Evolutionary conservation across 352 stramenopile species (phyloP).

Genomic region (Phytophthora syringae): DNA sequence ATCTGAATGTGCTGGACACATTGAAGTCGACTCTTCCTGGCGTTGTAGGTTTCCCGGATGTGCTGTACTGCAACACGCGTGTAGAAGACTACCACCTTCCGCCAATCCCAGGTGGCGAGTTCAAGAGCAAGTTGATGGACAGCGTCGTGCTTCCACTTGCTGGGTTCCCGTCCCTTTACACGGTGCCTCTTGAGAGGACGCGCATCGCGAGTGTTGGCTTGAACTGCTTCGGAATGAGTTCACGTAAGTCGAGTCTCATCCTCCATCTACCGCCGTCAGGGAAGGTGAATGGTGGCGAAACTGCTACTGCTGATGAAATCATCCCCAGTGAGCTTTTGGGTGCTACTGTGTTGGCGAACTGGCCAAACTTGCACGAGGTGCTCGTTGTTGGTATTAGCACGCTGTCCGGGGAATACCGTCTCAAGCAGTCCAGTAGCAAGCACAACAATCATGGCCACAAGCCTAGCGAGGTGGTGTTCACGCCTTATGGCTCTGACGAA

Average conservation of each 20-base stretch:
- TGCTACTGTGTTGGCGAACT: constrained; percentile 95
- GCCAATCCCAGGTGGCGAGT: constrained; percentile 60
- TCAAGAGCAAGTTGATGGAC: constrained; percentile 78
- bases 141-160: constrained; percentile 75
- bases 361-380: constrained; percentile 98
- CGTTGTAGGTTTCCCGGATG: constrained; percentile 67
- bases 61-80: constrained; percentile 69
- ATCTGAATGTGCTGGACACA: constrained; percentile 75
- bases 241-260: constrained; percentile 79
- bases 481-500: constrained; percentile 50
- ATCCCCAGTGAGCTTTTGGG: constrained; percentile 58
- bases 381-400: constrained; percentile 84
- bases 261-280: constrained; percentile 54
- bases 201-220: constrained; percentile 79
- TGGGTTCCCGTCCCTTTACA: constrained; percentile 82
- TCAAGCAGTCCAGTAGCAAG: constrained; percentile 34
- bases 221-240: constrained; percentile 96
- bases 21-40: constrained; percentile 71
- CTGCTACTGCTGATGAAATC: constrained; percentile 32
- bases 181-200: constrained; percentile 55
- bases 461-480: constrained; percentile 46
- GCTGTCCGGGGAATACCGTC: constrained; percentile 65
- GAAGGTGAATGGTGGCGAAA: constrained; percentile 24
- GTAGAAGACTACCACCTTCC: constrained; percentile 64
- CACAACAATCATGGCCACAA: constrained; percentile 27